Conservation (phyloP, 805 yeast species). For the Metschnikowia shivogae region DNA sequence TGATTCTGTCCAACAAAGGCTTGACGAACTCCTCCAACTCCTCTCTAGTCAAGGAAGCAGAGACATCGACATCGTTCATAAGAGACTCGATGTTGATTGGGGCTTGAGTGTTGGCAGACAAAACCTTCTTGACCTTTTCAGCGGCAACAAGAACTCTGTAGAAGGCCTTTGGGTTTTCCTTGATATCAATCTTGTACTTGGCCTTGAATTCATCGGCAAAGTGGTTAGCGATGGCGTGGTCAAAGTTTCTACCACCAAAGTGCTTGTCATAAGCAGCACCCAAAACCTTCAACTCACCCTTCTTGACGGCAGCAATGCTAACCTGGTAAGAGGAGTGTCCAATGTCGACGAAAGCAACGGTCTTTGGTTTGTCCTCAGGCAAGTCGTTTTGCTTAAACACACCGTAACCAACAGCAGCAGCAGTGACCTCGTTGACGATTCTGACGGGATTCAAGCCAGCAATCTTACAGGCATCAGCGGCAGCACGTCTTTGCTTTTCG, state of each 20-base stretch:
- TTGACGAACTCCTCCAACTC: constrained; percentile 86
- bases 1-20: constrained; percentile 75
- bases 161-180: constrained; percentile 90
- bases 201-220: constrained; percentile 88
- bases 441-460: constrained; percentile 98
- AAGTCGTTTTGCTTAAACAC: constrained; percentile 90
- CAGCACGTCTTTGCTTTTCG: constrained; percentile 94
- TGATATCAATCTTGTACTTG: constrained; percentile 91
- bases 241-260: constrained; percentile 98
- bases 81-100: constrained; percentile 94
- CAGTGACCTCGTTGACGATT: constrained; percentile 94
- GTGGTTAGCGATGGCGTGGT: constrained; percentile 88
- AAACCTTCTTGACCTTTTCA: constrained; percentile 90
- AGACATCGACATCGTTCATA: constrained; percentile 95
- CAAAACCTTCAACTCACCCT: constrained; percentile 90
- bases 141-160: constrained; percentile 88
- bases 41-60: constrained; percentile 82
- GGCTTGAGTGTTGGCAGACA: constrained; percentile 92
- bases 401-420: constrained; percentile 99
- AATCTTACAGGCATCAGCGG: constrained; percentile 89
- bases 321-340: constrained; percentile 96
- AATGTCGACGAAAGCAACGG: constrained; percentile 90
- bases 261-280: constrained; percentile 92
- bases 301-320: constrained; percentile 83
- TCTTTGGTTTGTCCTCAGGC: constrained; percentile 90